A percentile compares a stretch with the other conserved stretches of the same genome.
phyloP scores from a whole-genome alignment of 148 eudicot species.

The Cornus controversa region DNA sequence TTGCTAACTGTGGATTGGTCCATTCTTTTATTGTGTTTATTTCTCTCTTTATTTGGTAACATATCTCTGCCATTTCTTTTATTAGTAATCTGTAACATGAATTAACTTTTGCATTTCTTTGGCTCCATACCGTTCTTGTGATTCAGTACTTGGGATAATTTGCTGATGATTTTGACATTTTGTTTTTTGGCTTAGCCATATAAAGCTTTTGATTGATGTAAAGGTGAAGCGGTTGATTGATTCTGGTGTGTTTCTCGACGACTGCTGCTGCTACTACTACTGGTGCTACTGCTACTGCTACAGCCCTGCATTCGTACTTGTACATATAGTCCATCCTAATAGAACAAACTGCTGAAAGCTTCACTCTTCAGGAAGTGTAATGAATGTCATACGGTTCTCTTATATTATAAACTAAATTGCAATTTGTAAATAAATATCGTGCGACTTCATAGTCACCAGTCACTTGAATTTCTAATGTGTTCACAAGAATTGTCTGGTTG shows the following conservation, averaged over 20 bases:
- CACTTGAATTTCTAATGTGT: not conserved
- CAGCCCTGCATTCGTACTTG: not conserved
- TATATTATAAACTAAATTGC: no score
- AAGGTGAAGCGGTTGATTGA: not conserved
- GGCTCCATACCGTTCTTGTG: not conserved
- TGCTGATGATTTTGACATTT: no score
- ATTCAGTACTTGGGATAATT: not conserved
- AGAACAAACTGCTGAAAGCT: not conserved
- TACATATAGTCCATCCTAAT: not conserved
- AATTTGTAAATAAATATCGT: no score
- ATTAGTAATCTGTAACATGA: not conserved
- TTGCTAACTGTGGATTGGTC: not conserved
- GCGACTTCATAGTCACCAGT: not conserved
- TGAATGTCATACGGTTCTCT: not conserved
- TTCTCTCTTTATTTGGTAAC: no score
- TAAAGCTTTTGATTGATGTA: constrained; percentile 13
- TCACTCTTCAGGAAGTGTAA: not conserved
- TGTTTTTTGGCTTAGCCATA: not conserved
- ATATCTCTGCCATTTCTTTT: not conserved
- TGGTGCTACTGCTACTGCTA: not conserved
- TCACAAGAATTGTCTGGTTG: not conserved
- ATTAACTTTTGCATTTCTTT: not conserved
- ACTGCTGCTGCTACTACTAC: no score
- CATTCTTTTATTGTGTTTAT: not conserved
- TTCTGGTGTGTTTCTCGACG: not conserved